phyloP scores from a whole-genome alignment of 2,329 filamentous ascomycete genomes.

The Stachybotrys chlorohalonatus region DNA sequence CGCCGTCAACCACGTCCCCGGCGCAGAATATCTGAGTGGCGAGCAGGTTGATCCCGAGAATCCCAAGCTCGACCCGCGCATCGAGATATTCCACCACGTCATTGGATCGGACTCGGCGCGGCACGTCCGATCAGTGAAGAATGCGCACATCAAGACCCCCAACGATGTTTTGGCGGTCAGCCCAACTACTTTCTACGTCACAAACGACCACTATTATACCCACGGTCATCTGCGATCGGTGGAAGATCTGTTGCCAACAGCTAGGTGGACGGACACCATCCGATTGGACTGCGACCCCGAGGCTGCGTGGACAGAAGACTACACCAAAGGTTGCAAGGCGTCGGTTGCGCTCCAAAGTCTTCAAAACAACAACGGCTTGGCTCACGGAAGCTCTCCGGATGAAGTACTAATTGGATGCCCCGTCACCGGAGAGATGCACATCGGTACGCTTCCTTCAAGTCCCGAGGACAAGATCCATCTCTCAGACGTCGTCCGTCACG shows the following conservation, averaged over 20 bases:
- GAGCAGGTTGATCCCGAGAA: slow-evolving; percentile 10
- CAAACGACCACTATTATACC: slow-evolving; percentile 49
- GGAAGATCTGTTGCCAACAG: slow-evolving; percentile 32
- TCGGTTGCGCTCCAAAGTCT: slow-evolving; percentile 33
- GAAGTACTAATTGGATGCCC: slow-evolving; percentile 36
- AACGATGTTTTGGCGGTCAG: slow-evolving; percentile 46
- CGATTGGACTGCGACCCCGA: slow-evolving; percentile 28
- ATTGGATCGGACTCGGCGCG: slow-evolving; percentile 28
- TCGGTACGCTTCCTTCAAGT: slow-evolving; percentile 20
- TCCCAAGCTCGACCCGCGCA: slow-evolving; percentile 33
- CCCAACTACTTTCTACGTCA: slow-evolving; percentile 43
- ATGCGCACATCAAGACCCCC: slow-evolving; percentile 45
- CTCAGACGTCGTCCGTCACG: slow-evolving; percentile 30
- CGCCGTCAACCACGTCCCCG: slow-evolving; percentile 50
- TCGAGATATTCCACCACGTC: slow-evolving; percentile 49
- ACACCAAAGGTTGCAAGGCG: slow-evolving; percentile 27
- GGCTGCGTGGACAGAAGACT: slow-evolving; percentile 8
- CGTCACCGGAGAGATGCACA: slow-evolving; percentile 35
- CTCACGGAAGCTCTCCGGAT: slow-evolving; percentile 29
- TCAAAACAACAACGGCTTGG: slow-evolving; percentile 49
- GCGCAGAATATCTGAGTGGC: slow-evolving; percentile 25
- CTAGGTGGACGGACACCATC: slow-evolving; percentile 41
- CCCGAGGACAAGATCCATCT: slow-evolving; percentile 17
- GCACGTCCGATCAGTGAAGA: slow-evolving; percentile 43
- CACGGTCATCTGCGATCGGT: slow-evolving; percentile 35